Evolutionary conservation across 495 filamentous ascomycete species (phyloP), one percentile per base, ranked within the genome.

Genomic region (Talaromyces borbonicus): DNA sequence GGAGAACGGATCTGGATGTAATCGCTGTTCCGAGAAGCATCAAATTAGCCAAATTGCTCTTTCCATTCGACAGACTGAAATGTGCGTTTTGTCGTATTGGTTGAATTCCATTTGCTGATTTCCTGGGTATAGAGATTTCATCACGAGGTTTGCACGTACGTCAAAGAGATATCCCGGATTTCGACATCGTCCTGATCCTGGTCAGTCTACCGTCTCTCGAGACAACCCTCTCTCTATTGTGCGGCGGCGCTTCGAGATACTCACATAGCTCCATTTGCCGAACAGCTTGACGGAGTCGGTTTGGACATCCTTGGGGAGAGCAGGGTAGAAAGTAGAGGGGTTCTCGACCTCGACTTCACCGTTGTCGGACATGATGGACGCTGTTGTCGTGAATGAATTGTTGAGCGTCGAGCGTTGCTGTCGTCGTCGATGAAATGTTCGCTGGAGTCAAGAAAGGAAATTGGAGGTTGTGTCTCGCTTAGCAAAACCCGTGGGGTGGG

Each of bases 1-100:
- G 93, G 93, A 49, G 85, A 79, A 56, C 92, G 90, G 80, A 97
- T 95, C 75, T 96, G 90, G 69, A 98, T 92, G 82, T 98, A 98
- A 68, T 98, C 92, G 75, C 92, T 98, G 65, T 61, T 53, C 43
- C 33, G 44, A 48, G 46, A 54, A 56, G n/a, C 52, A 45, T 50
- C 54, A 55, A 53, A 63, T 82, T 69, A 82, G 79, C 59, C 56
- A 38, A 47, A 4, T 24, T 37, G 50, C 29, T 35, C 51, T 47
- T 39, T 50, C 20, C 19, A 33, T 18, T 41, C n/a, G n/a, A n/a
- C n/a, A n/a, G n/a, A n/a, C n/a, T n/a, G n/a, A n/a, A n/a, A n/a
- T n/a, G n/a, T n/a, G n/a, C n/a, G n/a, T n/a, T n/a, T n/a, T n/a
- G n/a, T n/a, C n/a, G n/a, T n/a, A n/a, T n/a, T n/a, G n/a, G n/a